Conservation (phyloP, 2,329 filamentous ascomycete species). For the Fusarium sp. region DNA sequence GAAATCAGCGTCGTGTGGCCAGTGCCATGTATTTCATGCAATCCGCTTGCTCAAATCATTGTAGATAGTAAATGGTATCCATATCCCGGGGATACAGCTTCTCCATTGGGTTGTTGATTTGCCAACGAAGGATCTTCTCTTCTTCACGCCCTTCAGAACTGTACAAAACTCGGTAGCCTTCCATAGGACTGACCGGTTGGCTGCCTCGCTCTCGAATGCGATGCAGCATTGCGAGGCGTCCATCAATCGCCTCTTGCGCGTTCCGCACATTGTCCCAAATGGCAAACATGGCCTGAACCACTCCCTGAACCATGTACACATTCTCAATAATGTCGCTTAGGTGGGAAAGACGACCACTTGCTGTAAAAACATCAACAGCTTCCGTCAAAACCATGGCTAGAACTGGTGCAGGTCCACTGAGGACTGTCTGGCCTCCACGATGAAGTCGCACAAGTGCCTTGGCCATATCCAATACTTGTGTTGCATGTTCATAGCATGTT, state of each 20-base stretch:
- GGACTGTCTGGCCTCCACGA: conserved; percentile 43
- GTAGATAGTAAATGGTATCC: conserved; percentile 50
- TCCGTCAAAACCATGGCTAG: conserved; percentile 69
- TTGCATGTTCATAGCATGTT: conserved; percentile 62
- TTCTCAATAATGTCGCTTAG: conserved; percentile 63
- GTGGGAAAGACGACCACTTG: conserved; percentile 63
- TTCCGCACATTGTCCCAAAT: conserved; percentile 68
- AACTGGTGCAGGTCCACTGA: conserved; percentile 66
- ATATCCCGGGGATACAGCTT: conserved; percentile 49
- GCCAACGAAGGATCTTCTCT: conserved; percentile 47
- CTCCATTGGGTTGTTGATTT: conserved; percentile 50
- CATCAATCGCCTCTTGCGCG: conserved; percentile 59
- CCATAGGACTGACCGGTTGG: conserved; percentile 39
- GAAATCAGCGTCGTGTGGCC: conserved; percentile 3
- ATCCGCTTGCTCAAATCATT: conserved; percentile 32
- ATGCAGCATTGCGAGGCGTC: conserved; percentile 48
- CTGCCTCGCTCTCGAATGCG: conserved; percentile 47
- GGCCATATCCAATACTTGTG: conserved; percentile 60
- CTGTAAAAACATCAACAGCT: conserved; percentile 73
- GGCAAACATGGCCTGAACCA: conserved; percentile 64
- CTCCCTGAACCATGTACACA: conserved; percentile 62
- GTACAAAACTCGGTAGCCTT: conserved; percentile 47
- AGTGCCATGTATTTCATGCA: not conserved
- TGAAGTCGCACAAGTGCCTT: conserved; percentile 53
- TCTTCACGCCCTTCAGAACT: conserved; percentile 42